Base-by-base conservation (phyloP, 2,329 filamentous ascomycete genomes). In the Exophiala spinifera region DNA sequence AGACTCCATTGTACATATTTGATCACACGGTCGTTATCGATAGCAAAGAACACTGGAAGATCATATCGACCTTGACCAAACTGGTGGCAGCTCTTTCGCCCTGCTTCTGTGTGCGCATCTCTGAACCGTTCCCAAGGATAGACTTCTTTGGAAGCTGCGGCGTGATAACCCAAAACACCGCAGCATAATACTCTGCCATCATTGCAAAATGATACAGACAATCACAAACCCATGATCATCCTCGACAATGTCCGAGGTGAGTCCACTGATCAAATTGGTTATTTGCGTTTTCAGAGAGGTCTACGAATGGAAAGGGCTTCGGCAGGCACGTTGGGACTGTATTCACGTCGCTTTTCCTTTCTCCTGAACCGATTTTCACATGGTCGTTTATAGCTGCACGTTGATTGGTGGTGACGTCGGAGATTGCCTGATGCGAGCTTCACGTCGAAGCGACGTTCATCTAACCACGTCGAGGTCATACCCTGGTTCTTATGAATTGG, bases 1-100 rank as follows among this genome's bases (percentile, higher is more conserved):
- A 44, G 48, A 42, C n/a, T 42, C 21, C 10, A 23, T 56, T 59
- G 56, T 59, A 59, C 56, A 59, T 59, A 59, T 28, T 31, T 31
- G 28, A 31, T 8, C 28, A 10, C 28, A 31, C 28, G 28, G 28
- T 31, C 28, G 28, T 10, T 31, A 31, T 31, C 28, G 28, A 10
- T 31, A 31, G 28, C 28, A 10, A 10, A 31, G 28, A 10, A 11
- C 4, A 31, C 28, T 31, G 7, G 28, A 10, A 31, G 28, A 31
- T 31, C 28, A 31, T 31, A 10, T 31, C 8, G 4, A 31, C 3
- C 28, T 31, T 31, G 28, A 31, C 7, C 19, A 44, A 44, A 28
- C 3, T 25, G 14, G 8, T 31, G 7, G 20, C 15, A 11, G n/a
- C 39, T 42, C 8, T 7, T 42, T 13, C 10, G 17, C 21, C 39